Evolutionary conservation across 202 grass and related monocot genomes (phyloP).

Genomic region (Carex arenaria): DNA sequence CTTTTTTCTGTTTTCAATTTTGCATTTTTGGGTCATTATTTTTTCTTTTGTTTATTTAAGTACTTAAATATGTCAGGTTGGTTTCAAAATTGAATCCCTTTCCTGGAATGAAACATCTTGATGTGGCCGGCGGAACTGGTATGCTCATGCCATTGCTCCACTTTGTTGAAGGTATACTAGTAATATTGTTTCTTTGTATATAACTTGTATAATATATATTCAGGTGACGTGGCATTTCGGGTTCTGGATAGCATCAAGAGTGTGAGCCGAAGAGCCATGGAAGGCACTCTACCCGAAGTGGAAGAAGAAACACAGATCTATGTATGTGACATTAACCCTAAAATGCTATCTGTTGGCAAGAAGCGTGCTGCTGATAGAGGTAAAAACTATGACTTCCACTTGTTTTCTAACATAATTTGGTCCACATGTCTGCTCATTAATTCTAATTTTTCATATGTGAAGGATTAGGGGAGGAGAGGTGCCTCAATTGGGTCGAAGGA

Average conservation of each 20-base stretch:
- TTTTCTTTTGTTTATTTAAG: background rate
- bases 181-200: background rate
- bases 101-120: constrained; percentile 95
- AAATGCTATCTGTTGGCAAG: constrained; percentile 88
- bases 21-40: background rate
- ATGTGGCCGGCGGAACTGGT: constrained; percentile 95
- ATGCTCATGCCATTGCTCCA: constrained; percentile 5
- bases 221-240: constrained; percentile 89
- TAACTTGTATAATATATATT: constrained; percentile 8
- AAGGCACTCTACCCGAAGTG: constrained; percentile 42
- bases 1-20: background rate
- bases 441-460: constrained; percentile 16
- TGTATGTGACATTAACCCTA: constrained; percentile 90
- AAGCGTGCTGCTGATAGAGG: constrained; percentile 86
- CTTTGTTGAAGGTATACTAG: background rate
- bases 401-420: constrained; percentile 3
- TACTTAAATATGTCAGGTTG: constrained; percentile 33
- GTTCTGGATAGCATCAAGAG: constrained; percentile 76
- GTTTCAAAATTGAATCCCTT: constrained; percentile 77
- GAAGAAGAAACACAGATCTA: constrained; percentile 89
- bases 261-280: constrained; percentile 48
- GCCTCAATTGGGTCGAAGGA: constrained; percentile 80
- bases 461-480: constrained; percentile 49
- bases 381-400: constrained; percentile 4
- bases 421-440: constrained; percentile 13